A percentile compares a stretch with the other conserved stretches of the same genome.
Conservation (phyloP, 805 yeast species). For the Candida gorgasii region DNA sequence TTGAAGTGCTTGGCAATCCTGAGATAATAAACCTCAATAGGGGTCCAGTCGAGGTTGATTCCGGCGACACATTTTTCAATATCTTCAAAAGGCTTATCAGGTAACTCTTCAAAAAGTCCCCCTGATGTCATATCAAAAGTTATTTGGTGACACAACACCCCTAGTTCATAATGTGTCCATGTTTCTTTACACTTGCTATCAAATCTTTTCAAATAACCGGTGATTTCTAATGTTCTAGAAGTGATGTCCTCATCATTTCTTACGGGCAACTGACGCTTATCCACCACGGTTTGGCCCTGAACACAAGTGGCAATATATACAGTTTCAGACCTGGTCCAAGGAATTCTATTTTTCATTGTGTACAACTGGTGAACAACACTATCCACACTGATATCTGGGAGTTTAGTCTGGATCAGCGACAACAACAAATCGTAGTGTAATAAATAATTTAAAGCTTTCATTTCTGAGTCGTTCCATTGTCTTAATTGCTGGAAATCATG, state of each 20-base stretch:
- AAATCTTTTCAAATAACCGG: neutral
- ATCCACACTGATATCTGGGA: constrained; percentile 9
- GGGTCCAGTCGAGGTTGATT: constrained; percentile 5
- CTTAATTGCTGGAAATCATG: constrained; percentile 8
- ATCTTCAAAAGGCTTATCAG: constrained; percentile 15
- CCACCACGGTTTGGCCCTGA: neutral
- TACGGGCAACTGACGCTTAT: constrained; percentile 4
- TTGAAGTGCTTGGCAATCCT: constrained; percentile 1
- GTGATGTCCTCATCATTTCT: constrained; percentile 1
- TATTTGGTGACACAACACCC: constrained; percentile 10
- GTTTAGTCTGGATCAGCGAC: neutral
- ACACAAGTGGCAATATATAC: constrained; percentile 8
- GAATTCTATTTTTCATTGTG: neutral
- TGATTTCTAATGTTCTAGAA: neutral
- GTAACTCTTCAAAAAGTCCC: constrained; percentile 16
- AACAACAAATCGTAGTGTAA: constrained; percentile 15
- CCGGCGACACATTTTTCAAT: constrained; percentile 6
- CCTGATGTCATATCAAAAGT: constrained; percentile 15
- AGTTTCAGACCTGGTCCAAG: constrained; percentile 14
- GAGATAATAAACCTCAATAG: constrained; percentile 7
- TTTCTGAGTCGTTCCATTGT: constrained; percentile 8
- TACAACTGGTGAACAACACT: neutral
- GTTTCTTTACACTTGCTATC: neutral
- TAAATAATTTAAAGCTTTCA: constrained; percentile 9
- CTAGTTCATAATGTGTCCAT: constrained; percentile 14